phyloP scores from a whole-genome alignment of 2,329 filamentous ascomycete species.

The Colletotrichum echinochloae region DNA sequence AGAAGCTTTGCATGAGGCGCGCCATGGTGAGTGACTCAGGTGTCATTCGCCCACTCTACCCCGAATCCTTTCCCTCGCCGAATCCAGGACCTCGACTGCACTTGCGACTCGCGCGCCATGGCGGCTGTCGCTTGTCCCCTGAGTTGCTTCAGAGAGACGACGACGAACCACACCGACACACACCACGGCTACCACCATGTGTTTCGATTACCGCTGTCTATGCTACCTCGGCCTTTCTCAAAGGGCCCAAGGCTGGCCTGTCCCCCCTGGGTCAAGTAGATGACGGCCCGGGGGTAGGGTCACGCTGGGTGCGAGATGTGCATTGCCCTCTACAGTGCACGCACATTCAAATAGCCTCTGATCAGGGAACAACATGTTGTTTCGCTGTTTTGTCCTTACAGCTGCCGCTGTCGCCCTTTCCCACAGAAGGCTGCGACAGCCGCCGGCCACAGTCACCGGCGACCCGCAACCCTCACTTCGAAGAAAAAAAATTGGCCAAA shows the following conservation, averaged over 20 bases:
- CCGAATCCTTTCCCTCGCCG: neutral
- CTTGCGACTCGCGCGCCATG: slow-evolving; percentile 23
- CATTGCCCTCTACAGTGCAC: slow-evolving; percentile 7
- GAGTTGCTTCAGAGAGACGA: slow-evolving; percentile 22
- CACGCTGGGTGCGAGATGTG: slow-evolving; percentile 5
- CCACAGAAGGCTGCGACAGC: slow-evolving; percentile 33
- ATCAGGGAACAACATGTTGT: slow-evolving; percentile 17
- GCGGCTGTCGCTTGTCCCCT: slow-evolving; percentile 32
- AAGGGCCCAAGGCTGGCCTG: slow-evolving; percentile 8
- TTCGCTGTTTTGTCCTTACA: slow-evolving; percentile 20
- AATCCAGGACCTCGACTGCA: neutral
- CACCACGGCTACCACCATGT: slow-evolving; percentile 22
- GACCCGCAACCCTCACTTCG: slow-evolving; percentile 1
- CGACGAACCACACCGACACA: slow-evolving; percentile 7
- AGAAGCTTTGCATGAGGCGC: slow-evolving; percentile 34
- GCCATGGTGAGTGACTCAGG: slow-evolving; percentile 32
- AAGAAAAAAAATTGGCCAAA: neutral
- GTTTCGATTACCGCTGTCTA: slow-evolving; percentile 38
- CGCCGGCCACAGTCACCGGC: slow-evolving; percentile 6
- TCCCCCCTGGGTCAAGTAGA: slow-evolving; percentile 14
- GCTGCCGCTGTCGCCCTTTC: neutral
- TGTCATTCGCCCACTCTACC: slow-evolving; percentile 1
- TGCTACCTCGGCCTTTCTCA: neutral
- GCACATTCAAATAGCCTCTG: slow-evolving; percentile 30
- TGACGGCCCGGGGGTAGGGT: neutral